A percentile compares a stretch with the other conserved stretches of the same genome.
phyloP scores from a whole-genome alignment of 106 monocot species.

The Hemerocallis citrina region DNA sequence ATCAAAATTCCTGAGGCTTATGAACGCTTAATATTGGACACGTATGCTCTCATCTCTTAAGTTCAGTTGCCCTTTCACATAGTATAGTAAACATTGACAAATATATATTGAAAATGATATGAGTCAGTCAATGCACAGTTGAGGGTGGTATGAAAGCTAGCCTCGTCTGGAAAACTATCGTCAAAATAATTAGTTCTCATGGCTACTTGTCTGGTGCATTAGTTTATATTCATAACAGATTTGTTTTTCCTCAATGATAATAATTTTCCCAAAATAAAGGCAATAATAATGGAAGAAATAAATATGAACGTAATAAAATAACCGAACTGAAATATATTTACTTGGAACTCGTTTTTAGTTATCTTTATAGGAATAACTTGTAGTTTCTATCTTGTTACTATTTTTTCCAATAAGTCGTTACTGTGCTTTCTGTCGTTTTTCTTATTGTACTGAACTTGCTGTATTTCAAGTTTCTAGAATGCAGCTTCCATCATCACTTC shows the following conservation, averaged over 20 bases:
- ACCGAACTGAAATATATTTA: neutral
- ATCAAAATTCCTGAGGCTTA: conserved; percentile 90
- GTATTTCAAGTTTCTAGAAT: too few relatives aligned
- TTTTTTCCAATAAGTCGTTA: neutral
- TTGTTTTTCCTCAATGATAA: too few relatives aligned
- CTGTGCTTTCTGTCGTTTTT: too few relatives aligned
- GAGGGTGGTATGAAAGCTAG: too few relatives aligned
- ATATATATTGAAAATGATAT: neutral
- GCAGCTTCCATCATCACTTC: too few relatives aligned
- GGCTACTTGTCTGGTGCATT: too few relatives aligned
- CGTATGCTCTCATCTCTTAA: conserved; percentile 30
- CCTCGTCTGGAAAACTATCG: too few relatives aligned
- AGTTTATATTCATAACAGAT: too few relatives aligned
- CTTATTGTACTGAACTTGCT: too few relatives aligned
- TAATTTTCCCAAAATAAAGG: too few relatives aligned
- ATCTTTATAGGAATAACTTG: neutral
- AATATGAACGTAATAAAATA: neutral
- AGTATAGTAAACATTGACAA: neutral
- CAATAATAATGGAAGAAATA: neutral
- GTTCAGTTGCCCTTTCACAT: neutral
- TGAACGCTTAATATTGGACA: conserved; percentile 92
- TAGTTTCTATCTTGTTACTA: neutral
- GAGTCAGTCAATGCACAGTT: too few relatives aligned
- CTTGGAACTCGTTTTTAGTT: neutral
- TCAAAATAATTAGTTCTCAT: too few relatives aligned